phyloP scores from a whole-genome alignment of 2,329 filamentous ascomycete species.

The Achaetomium macrosporum region DNA sequence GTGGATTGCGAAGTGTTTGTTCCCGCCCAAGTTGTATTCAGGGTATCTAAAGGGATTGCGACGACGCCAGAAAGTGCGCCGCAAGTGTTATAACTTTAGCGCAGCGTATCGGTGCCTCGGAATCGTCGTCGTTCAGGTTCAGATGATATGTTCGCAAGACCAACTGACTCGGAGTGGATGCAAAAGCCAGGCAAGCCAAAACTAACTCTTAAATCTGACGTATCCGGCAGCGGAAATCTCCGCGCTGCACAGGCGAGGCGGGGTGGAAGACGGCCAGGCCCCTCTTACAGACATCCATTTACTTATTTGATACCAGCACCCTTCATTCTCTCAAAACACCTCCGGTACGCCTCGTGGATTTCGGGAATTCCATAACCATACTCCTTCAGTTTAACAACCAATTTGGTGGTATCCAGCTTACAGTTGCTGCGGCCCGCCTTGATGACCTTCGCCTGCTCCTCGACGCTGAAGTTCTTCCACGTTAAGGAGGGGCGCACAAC shows the following conservation, averaged over 20 bases:
- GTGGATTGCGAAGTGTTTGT: background rate
- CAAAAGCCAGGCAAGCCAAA: slow-evolving; percentile 4
- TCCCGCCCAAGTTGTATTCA: too few species aligned
- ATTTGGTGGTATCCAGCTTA: slow-evolving; percentile 56
- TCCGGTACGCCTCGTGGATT: slow-evolving; percentile 55
- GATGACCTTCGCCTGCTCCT: slow-evolving; percentile 62
- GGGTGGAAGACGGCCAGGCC: too few species aligned
- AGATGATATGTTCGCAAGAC: too few species aligned
- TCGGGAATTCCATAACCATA: slow-evolving; percentile 55
- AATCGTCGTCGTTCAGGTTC: too few species aligned
- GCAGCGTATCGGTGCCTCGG: too few species aligned
- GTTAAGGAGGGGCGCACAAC: slow-evolving; percentile 55
- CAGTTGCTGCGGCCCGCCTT: slow-evolving; percentile 64
- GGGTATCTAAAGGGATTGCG: too few species aligned
- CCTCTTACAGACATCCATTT: too few species aligned
- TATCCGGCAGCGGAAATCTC: slow-evolving; percentile 5
- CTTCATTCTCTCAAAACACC: slow-evolving; percentile 60
- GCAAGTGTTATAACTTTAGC: too few species aligned
- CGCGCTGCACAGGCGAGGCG: background rate
- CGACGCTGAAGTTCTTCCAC: slow-evolving; percentile 61
- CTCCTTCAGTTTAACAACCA: slow-evolving; percentile 53
- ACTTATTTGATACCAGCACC: slow-evolving; percentile 45
- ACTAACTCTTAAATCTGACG: slow-evolving; percentile 2
- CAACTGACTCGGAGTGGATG: background rate
- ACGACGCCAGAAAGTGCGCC: too few species aligned